phyloP scores from a whole-genome alignment of 2,329 filamentous ascomycete species.

The Pseudonectria buxi region DNA sequence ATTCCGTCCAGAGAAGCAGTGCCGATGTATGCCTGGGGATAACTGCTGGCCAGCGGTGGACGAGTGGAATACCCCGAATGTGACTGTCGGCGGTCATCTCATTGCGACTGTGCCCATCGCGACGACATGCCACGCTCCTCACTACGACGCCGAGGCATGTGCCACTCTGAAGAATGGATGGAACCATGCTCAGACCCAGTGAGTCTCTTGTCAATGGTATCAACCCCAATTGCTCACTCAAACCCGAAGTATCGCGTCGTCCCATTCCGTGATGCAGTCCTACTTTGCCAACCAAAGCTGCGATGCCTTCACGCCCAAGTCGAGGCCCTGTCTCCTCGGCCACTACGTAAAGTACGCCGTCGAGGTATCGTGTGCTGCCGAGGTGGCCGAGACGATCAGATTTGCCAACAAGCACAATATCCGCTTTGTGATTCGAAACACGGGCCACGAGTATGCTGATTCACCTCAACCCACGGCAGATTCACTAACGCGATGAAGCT shows the following conservation, averaged over 20 bases:
- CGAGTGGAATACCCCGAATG: slow-evolving; percentile 44
- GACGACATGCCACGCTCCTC: slow-evolving; percentile 41
- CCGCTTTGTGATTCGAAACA: slow-evolving; percentile 46
- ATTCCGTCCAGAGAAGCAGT: too few relatives aligned
- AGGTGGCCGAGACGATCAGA: slow-evolving; percentile 27
- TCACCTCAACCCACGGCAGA: too few relatives aligned
- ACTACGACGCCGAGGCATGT: slow-evolving; percentile 41
- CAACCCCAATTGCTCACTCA: not conserved
- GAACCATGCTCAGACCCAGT: slow-evolving; percentile 39
- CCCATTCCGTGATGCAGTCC: slow-evolving; percentile 27
- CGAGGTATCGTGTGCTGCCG: slow-evolving; percentile 22
- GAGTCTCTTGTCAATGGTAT: slow-evolving; percentile 12
- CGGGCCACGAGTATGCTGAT: slow-evolving; percentile 42
- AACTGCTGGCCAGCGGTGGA: slow-evolving; percentile 41
- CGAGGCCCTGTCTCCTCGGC: slow-evolving; percentile 35
- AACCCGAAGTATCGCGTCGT: slow-evolving; percentile 12
- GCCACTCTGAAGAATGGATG: slow-evolving; percentile 35
- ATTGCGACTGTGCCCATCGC: slow-evolving; percentile 46
- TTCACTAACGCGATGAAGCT: slow-evolving; percentile 1
- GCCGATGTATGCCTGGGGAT: slow-evolving; percentile 45
- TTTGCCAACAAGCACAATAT: slow-evolving; percentile 33
- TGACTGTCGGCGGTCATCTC: slow-evolving; percentile 42
- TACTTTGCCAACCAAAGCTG: slow-evolving; percentile 35
- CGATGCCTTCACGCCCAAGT: slow-evolving; percentile 27
- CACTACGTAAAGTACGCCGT: slow-evolving; percentile 38